A percentile compares a stretch with the other conserved stretches of the same genome.
phyloP scores from a whole-genome alignment of 2,329 filamentous ascomycete genomes.

The Pseudogymnoascus sp. region DNA sequence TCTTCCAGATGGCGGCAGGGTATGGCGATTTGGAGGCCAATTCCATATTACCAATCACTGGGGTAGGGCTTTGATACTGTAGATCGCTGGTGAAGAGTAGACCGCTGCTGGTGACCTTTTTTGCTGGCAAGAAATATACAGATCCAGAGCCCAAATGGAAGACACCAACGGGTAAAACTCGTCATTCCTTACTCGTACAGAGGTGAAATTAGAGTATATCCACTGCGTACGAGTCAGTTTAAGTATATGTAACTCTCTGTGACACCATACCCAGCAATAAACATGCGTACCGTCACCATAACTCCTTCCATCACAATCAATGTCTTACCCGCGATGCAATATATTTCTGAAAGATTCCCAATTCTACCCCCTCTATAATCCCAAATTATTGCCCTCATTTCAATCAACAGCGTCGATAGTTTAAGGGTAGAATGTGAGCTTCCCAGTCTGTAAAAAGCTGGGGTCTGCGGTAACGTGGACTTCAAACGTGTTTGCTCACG shows the following conservation, averaged over 20 bases:
- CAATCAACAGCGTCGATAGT: slow-evolving; percentile 3
- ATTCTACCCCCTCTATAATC: neutral
- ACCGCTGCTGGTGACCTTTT: neutral
- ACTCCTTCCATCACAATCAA: neutral
- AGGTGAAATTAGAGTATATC: neutral
- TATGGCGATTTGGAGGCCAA: neutral
- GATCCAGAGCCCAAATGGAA: neutral
- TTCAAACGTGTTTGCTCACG: neutral
- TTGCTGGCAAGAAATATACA: neutral
- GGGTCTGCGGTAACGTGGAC: slow-evolving; percentile 9
- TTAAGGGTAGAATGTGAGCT: slow-evolving; percentile 9
- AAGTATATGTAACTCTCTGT: neutral
- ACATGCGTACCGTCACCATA: neutral
- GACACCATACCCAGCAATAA: neutral
- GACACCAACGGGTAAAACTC: neutral
- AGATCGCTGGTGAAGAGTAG: neutral
- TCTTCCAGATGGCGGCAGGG: neutral
- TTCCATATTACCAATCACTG: neutral
- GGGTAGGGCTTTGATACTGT: neutral
- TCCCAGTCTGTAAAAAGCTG: slow-evolving; percentile 5
- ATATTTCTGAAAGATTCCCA: neutral
- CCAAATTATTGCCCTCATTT: neutral
- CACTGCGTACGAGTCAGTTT: neutral
- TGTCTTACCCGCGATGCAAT: neutral
- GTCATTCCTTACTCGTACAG: neutral